Conservation (phyloP, 495 filamentous ascomycete genomes). For the Xylaria nigripes region DNA sequence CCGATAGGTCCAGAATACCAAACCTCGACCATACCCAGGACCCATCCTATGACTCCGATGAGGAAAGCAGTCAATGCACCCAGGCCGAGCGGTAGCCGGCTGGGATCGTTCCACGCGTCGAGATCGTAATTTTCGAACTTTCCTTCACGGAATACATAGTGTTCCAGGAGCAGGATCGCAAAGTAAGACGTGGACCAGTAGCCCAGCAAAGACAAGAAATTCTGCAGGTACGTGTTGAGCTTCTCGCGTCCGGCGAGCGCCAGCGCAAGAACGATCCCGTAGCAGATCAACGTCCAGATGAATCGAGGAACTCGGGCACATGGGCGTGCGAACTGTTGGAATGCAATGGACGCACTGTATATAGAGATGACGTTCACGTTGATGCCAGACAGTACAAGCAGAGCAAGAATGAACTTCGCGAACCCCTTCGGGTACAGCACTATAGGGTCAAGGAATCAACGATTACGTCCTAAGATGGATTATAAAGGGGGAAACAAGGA, state of each 20-base stretch:
- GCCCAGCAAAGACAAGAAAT: slow-evolving; percentile 51
- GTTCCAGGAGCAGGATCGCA: slow-evolving; percentile 51
- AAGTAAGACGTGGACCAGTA: slow-evolving; percentile 54
- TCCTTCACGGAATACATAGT: slow-evolving; percentile 48
- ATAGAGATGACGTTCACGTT: slow-evolving; percentile 38
- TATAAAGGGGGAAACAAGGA: neutral
- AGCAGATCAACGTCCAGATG: slow-evolving; percentile 40
- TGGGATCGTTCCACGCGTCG: slow-evolving; percentile 42
- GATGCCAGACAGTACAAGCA: slow-evolving; percentile 45
- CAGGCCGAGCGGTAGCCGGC: slow-evolving; percentile 38
- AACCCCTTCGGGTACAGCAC: slow-evolving; percentile 49
- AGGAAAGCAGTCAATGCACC: slow-evolving; percentile 40
- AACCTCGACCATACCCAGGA: slow-evolving; percentile 45
- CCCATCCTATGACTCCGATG: slow-evolving; percentile 37
- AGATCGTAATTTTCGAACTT: slow-evolving; percentile 39
- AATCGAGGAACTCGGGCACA: slow-evolving; percentile 38
- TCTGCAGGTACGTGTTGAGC: slow-evolving; percentile 37
- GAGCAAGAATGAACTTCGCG: slow-evolving; percentile 50
- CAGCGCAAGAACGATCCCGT: slow-evolving; percentile 33
- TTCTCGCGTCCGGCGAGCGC: slow-evolving; percentile 40
- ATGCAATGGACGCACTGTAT: slow-evolving; percentile 38
- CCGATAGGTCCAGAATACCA: slow-evolving; percentile 47
- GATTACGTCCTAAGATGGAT: neutral
- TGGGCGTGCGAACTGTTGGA: slow-evolving; percentile 33
- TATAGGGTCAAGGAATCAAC: neutral